These are phyloP conservation scores for Trametes sp. DNA, from an alignment of 1,284 basidiomycete genomes.

Conservation along the genomic window DNA sequence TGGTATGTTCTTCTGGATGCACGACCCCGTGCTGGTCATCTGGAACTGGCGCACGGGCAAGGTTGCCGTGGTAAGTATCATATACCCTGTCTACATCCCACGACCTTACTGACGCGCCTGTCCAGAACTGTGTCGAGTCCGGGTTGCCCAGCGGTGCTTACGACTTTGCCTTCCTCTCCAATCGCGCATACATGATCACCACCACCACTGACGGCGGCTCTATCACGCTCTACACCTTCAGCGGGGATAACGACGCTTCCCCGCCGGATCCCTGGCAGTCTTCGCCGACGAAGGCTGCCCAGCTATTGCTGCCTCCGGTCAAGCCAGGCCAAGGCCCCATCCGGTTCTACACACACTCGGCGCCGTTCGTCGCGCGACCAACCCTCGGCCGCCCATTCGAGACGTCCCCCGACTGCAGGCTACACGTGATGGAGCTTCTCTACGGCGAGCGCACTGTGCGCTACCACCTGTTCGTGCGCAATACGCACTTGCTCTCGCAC, in stretches of 20 bases:
- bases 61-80: conserved; percentile 51
- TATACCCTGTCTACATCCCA: not conserved
- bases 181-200: conserved; percentile 54
- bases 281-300: conserved; percentile 38
- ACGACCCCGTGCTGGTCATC: conserved; percentile 49
- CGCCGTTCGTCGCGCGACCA: conserved; percentile 47
- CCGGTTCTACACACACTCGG: conserved; percentile 39
- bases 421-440: conserved; percentile 53
- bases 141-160: conserved; percentile 41
- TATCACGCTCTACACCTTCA: conserved; percentile 51
- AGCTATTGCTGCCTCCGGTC: conserved; percentile 44
- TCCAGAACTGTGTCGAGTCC: conserved; percentile 36
- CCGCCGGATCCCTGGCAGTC: not conserved
- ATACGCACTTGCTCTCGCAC: conserved; percentile 45
- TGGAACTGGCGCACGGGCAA: conserved; percentile 63
- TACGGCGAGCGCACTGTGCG: conserved; percentile 39
- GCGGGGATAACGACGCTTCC: conserved; percentile 12
- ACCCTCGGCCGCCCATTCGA: conserved; percentile 45
- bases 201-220: conserved; percentile 41
- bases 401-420: conserved; percentile 46
- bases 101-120: not conserved
- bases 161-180: conserved; percentile 58
- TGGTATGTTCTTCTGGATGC: conserved; percentile 52
- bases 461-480: conserved; percentile 48
- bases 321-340: conserved; percentile 19